These are phyloP conservation scores for Aleurites moluccanus DNA, from an alignment of 441 rosid species.

Conservation along the genomic window DNA sequence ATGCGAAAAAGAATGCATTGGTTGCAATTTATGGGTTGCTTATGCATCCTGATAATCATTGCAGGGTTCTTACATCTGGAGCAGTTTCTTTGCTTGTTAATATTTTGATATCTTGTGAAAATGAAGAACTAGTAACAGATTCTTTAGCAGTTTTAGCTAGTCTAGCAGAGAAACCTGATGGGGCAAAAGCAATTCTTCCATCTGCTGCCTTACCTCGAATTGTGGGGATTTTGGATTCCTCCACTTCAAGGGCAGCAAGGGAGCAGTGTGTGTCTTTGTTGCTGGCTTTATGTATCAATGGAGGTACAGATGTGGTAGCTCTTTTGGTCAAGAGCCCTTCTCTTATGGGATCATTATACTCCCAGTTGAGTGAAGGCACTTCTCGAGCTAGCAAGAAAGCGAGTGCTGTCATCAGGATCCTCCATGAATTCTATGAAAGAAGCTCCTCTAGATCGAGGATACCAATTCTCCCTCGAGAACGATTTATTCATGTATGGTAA, in stretches of 20 bases:
- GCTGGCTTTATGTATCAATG: constrained; percentile 63
- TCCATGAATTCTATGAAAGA: constrained; percentile 64
- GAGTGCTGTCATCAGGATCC: constrained; percentile 59
- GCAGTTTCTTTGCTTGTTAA: constrained; percentile 52
- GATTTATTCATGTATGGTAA: constrained; percentile 56
- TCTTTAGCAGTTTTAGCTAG: constrained; percentile 63
- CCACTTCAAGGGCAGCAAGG: constrained; percentile 50
- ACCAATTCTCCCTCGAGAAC: constrained; percentile 47
- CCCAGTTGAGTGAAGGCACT: constrained; percentile 61
- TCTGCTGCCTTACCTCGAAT: constrained; percentile 46
- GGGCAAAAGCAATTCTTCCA: constrained; percentile 46
- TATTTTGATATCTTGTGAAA: constrained; percentile 42
- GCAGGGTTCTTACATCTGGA: constrained; percentile 58
- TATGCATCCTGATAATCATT: constrained; percentile 49
- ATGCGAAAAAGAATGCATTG: constrained; percentile 62
- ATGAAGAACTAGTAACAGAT: constrained; percentile 51
- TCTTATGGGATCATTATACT: constrained; percentile 65
- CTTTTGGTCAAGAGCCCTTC: constrained; percentile 49
- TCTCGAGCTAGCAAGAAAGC: constrained; percentile 72
- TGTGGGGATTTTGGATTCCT: constrained; percentile 42
- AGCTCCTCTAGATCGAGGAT: constrained; percentile 36
- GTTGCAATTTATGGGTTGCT: constrained; percentile 67
- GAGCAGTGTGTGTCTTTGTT: constrained; percentile 66
- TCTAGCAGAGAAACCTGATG: constrained; percentile 64
- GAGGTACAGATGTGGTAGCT: constrained; percentile 58